Evolutionary conservation across 345 rosid species (phyloP).

Genomic region (Mangifera indica): DNA sequence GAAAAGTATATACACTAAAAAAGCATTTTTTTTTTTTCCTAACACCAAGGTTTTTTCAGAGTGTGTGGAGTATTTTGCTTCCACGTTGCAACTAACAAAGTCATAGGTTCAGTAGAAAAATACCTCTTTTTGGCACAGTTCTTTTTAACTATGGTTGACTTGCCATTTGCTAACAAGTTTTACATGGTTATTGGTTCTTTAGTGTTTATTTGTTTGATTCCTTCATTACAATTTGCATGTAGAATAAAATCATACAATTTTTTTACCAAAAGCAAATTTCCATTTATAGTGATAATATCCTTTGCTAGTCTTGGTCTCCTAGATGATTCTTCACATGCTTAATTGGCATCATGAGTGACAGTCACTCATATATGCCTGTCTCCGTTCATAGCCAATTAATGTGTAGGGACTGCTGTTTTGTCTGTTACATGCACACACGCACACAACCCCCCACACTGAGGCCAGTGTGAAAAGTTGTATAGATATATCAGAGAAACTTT

Average conservation of each 20-base stretch:
- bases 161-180: not conserved
- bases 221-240: not conserved
- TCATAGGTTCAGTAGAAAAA: not conserved
- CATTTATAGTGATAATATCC: not conserved
- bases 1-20: not conserved
- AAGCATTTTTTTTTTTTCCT: not conserved
- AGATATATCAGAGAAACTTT: not conserved
- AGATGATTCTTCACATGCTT: not conserved
- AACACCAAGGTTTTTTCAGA: too few relatives aligned
- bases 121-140: not conserved
- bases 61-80: not conserved
- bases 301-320: not conserved
- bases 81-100: not conserved
- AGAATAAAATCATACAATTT: not conserved
- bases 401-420: constrained; percentile 5
- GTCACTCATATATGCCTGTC: constrained; percentile 4
- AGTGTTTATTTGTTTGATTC: not conserved
- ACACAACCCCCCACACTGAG: too few relatives aligned
- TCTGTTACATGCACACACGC: not conserved
- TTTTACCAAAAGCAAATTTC: not conserved
- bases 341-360: not conserved
- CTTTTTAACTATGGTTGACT: not conserved
- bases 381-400: not conserved
- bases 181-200: not conserved
- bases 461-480: not conserved